These are phyloP conservation scores for Xylaria sp. DNA, from an alignment of 2,329 filamentous ascomycete genomes.

Conservation along the genomic window DNA sequence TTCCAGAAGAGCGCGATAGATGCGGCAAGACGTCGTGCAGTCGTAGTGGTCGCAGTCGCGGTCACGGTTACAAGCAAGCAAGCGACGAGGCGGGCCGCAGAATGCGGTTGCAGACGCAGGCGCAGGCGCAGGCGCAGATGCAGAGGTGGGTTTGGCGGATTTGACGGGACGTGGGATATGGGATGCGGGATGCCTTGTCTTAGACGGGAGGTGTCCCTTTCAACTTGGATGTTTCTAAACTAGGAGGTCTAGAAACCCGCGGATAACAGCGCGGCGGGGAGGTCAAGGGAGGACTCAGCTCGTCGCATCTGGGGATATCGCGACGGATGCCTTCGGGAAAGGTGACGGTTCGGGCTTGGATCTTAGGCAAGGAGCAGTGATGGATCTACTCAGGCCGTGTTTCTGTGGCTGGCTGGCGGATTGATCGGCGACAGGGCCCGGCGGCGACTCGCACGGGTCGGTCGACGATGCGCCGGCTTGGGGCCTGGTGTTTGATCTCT, in stretches of 20 bases:
- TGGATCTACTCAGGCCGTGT: slow-evolving; percentile 36
- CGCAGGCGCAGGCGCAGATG: slow-evolving; percentile 6
- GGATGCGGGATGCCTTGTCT: slow-evolving; percentile 1
- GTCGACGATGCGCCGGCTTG: slow-evolving; percentile 21
- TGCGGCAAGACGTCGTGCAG: slow-evolving; percentile 1
- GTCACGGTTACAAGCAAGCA: neutral
- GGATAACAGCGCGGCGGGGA: slow-evolving; percentile 24
- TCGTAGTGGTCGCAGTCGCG: no score
- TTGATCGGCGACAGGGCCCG: slow-evolving; percentile 42
- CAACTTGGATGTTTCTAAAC: slow-evolving; percentile 1
- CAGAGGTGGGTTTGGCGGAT: neutral
- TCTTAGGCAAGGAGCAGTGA: slow-evolving; percentile 21
- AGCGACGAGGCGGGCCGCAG: slow-evolving; percentile 17
- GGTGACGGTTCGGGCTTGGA: neutral
- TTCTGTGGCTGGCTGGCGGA: slow-evolving; percentile 31
- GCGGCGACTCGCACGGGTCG: slow-evolving; percentile 19
- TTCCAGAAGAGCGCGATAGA: slow-evolving; percentile 3
- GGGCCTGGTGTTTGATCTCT: slow-evolving; percentile 30
- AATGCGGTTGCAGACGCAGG: slow-evolving; percentile 21
- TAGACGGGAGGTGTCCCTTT: slow-evolving; percentile 7
- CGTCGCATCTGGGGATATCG: slow-evolving; percentile 41
- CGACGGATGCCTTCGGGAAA: slow-evolving; percentile 21
- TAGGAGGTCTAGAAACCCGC: slow-evolving; percentile 16
- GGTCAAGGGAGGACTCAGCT: slow-evolving; percentile 32
- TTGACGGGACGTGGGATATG: neutral